Percentiles rank a stretch among this genome's conserved stretches.
Conservation (phyloP, 148 eudicot species). For the Spergularia marina region DNA sequence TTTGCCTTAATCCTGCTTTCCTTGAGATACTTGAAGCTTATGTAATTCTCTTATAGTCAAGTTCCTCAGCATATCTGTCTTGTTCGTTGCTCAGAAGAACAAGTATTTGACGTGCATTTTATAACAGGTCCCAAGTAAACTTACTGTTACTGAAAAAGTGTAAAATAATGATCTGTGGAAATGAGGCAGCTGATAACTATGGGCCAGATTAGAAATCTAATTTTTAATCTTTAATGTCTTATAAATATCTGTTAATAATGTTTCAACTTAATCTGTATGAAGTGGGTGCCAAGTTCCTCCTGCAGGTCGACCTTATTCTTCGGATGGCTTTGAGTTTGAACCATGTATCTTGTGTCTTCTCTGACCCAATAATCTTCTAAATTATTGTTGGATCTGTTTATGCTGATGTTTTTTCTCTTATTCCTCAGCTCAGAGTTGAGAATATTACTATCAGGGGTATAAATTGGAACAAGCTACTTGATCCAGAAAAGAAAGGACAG, state of each 20-base stretch:
- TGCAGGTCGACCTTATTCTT: not conserved
- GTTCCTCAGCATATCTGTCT: not conserved
- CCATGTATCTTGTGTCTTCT: not conserved
- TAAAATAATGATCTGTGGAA: not conserved
- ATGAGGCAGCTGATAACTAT: not conserved
- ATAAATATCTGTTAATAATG: not conserved
- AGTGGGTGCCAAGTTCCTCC: not conserved
- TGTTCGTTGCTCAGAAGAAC: not conserved
- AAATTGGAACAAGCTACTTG: constrained; percentile 83
- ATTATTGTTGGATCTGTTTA: not conserved
- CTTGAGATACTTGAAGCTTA: not conserved
- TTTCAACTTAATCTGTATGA: not conserved
- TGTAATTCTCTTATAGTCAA: not conserved
- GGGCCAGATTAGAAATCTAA: not conserved
- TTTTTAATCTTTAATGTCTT: not conserved
- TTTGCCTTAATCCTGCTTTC: not conserved
- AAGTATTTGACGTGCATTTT: not conserved
- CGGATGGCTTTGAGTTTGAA: not conserved
- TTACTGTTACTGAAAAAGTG: not conserved
- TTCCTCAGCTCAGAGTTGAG: constrained; percentile 65
- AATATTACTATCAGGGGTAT: constrained; percentile 63
- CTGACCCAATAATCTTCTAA: not conserved
- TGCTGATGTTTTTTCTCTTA: not conserved
- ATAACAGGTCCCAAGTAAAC: not conserved
- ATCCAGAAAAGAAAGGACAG: constrained; percentile 84